Conservation (phyloP, 2,329 filamentous ascomycete genomes). For the Coleophoma cylindrospora region DNA sequence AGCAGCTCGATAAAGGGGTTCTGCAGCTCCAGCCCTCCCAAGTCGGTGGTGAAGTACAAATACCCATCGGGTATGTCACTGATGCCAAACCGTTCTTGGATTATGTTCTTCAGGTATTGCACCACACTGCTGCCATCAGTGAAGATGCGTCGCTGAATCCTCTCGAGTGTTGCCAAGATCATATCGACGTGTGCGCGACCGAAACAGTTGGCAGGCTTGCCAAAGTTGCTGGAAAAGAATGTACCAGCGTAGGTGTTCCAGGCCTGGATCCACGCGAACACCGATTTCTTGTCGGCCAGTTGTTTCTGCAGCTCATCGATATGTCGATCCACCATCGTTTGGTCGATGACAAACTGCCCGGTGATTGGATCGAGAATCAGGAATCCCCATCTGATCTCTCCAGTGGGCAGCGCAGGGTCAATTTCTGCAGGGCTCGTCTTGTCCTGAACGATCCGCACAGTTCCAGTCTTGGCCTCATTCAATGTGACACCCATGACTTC, state of each 20-base stretch:
- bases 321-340: slow-evolving; percentile 47
- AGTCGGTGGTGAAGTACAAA: slow-evolving; percentile 32
- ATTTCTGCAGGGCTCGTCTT: slow-evolving; percentile 9
- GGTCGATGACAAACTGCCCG: slow-evolving; percentile 50
- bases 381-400: slow-evolving; percentile 55
- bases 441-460: slow-evolving; percentile 32
- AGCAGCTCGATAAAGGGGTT: slow-evolving; percentile 33
- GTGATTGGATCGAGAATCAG: slow-evolving; percentile 42
- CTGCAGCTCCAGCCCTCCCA: slow-evolving; percentile 34
- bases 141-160: slow-evolving; percentile 48
- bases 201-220: slow-evolving; percentile 47
- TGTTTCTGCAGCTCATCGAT: slow-evolving; percentile 51
- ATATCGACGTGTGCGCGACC: slow-evolving; percentile 49
- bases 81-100: slow-evolving; percentile 42
- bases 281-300: slow-evolving; percentile 41
- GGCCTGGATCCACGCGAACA: slow-evolving; percentile 54
- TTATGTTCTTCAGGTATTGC: slow-evolving; percentile 40
- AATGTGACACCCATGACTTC: slow-evolving; percentile 50
- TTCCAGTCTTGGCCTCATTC: slow-evolving; percentile 53
- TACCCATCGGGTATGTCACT: slow-evolving; percentile 33
- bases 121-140: slow-evolving; percentile 33
- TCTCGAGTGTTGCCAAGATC: slow-evolving; percentile 44
- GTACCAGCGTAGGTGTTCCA: slow-evolving; percentile 53
- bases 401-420: slow-evolving; percentile 36
- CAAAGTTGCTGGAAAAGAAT: slow-evolving; percentile 55